phyloP scores from a whole-genome alignment of 192 early-diverging fungal species.

The Coemansia sp. region DNA sequence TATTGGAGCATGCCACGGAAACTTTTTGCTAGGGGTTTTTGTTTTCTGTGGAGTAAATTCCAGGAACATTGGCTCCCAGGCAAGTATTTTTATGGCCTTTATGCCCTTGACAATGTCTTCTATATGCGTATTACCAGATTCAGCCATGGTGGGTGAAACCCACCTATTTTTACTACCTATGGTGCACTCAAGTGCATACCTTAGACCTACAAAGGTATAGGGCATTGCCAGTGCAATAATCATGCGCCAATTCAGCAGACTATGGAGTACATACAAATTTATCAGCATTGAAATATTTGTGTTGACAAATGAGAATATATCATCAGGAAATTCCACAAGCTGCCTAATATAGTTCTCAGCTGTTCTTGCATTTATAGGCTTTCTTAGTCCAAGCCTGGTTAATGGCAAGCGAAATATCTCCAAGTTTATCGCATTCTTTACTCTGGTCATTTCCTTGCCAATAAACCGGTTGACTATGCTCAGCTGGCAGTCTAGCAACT shows the following conservation, averaged over 20 bases:
- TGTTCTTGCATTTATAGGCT: neutral
- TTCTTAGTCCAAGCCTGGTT: constrained; percentile 1
- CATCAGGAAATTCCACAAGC: neutral
- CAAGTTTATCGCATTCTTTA: neutral
- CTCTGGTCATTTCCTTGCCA: neutral
- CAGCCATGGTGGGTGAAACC: too few species aligned
- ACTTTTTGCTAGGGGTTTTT: neutral
- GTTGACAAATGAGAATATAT: too few species aligned
- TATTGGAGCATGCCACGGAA: too few species aligned
- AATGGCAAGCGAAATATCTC: constrained; percentile 32
- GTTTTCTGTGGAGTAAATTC: neutral
- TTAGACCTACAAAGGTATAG: too few species aligned
- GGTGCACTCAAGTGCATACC: too few species aligned
- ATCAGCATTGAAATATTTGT: too few species aligned
- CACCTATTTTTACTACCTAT: too few species aligned
- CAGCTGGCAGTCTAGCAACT: constrained; percentile 1
- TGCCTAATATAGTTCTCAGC: neutral
- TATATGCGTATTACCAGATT: neutral
- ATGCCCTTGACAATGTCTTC: constrained; percentile 16
- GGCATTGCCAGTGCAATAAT: too few species aligned
- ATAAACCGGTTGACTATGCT: neutral
- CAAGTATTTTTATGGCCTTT: too few species aligned
- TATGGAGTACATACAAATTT: too few species aligned
- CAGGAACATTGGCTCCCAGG: constrained; percentile 35
- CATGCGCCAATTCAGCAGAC: too few species aligned